These are phyloP conservation scores for Pythium volutum DNA, from an alignment of 352 stramenopile genomes.

Conservation along the genomic window DNA sequence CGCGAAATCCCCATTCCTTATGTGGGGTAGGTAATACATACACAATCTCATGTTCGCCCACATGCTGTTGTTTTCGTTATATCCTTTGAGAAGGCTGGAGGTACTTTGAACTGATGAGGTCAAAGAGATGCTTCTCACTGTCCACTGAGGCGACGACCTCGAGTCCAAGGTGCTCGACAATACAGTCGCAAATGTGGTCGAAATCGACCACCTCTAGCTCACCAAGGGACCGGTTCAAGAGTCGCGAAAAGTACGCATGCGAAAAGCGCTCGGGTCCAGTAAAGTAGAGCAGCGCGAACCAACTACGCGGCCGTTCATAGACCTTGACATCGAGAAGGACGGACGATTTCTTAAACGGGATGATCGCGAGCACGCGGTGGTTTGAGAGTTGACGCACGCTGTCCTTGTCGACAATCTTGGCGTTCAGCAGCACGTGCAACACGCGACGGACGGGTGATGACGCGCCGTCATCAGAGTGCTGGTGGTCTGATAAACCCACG, in stretches of 20 bases:
- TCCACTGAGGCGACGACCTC: slow-evolving; percentile 36
- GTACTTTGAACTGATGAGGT: slow-evolving; percentile 45
- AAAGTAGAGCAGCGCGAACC: slow-evolving; percentile 74
- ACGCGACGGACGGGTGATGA: slow-evolving; percentile 29
- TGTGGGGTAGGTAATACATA: neutral
- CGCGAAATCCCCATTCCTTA: neutral
- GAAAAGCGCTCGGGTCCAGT: slow-evolving; percentile 63
- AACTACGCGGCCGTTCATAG: slow-evolving; percentile 50
- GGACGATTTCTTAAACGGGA: slow-evolving; percentile 52
- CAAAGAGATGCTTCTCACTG: slow-evolving; percentile 65
- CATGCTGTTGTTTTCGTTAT: slow-evolving; percentile 13
- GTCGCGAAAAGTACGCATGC: slow-evolving; percentile 35
- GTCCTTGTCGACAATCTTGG: slow-evolving; percentile 34
- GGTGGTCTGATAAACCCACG: slow-evolving; percentile 32
- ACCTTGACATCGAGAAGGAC: slow-evolving; percentile 76
- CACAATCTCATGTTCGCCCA: neutral
- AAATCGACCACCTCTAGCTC: slow-evolving; percentile 56
- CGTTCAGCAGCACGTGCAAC: slow-evolving; percentile 34
- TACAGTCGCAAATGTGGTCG: slow-evolving; percentile 43
- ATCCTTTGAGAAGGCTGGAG: slow-evolving; percentile 41
- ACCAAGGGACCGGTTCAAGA: slow-evolving; percentile 41
- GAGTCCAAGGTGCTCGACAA: slow-evolving; percentile 29
- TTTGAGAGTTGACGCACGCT: slow-evolving; percentile 32
- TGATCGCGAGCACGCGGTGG: slow-evolving; percentile 42
- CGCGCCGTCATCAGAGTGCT: neutral